Evolutionary conservation across 225 moss, liverwort and hornwort genomes (phyloP), one percentile per base, ranked within the genome.

Genomic region (Pseudoscleropodium purum): DNA sequence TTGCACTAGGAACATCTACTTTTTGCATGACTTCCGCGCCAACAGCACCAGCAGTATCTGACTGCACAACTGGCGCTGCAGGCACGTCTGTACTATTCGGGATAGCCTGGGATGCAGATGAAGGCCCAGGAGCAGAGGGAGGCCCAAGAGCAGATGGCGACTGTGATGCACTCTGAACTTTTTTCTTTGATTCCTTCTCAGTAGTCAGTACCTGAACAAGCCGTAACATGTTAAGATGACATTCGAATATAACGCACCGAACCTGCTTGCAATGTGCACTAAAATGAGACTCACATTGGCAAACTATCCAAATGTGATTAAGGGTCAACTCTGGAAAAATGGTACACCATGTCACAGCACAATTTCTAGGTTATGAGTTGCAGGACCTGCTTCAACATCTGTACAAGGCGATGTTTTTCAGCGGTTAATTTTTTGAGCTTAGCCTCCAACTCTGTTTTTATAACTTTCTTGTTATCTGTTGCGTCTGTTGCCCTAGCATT

Each of bases 331-430:
- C 31, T 83, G 43, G 60, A 82, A 90, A 69, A 82, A 75, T 49
- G 74, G 79, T 68, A 73, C 60, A 80, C 74, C 81, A 89, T 63
- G 54, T 73, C 83, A 88, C 87, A 87, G 87, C 85, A 92, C 51
- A 88, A 86, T 91, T 84, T 86, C 90, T 88, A 90, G 90, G 88
- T 93, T 76, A 89, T 89, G 85, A 84, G 79, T 83, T 91, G 91
- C 83, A 90, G 70, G 88, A 96, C 98, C 98, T 97, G 97, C 93
- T 98, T 98, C 92, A 98, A 86, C 95, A 96, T 95, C 78, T 96
- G 95, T 66, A 98, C 98, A 88, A 97, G 95, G 63, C 91, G 97
- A 94, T 98, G 98, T 76, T 98, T 98, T 86, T 96, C 97, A 64
- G 95, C 95, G 81, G 97, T 98, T 81, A 98, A 72, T 85, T 79